Base-by-base conservation (phyloP, 208 protist genomes). In the Balamuthia mandrillaris region DNA sequence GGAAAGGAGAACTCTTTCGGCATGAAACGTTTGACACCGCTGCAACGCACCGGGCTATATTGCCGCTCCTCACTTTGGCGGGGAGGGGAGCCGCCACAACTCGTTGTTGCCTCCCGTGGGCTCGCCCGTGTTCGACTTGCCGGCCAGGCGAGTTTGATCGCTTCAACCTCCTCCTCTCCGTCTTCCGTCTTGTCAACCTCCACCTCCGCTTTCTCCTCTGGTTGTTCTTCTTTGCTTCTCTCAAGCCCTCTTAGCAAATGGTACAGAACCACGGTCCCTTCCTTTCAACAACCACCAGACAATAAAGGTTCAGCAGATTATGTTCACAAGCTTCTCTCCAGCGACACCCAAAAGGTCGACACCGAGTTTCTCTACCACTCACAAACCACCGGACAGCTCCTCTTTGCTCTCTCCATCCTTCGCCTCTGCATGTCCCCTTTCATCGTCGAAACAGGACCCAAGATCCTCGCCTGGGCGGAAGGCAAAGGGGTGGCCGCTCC, bases 381-480 rank as follows among this genome's bases (percentile, higher is more conserved):
- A 16, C 49, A 77, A 31, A 56, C 66, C 2, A 77, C 3, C 24
- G 5, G 21, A 2, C 54, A 39, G 10, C 66, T 77, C 16, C 44
- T 45, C 66, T 77, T 77, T 35, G 49, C 66, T 5, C 10, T 77
- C 27, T 39, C 66, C 66, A 77, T 77, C 44, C 44, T 77, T 29
- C 37, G 39, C 66, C 29, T 77, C 29, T 77, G 66, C 66, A 77
- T 39, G 66, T 77, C 14, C 14, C 3, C 42, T 75, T n/a, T 29
- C 14, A 27, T 49, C 41, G 27, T 75, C 29, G 14, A 14, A 14
- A 54, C 21, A 54, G 14, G 27, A n/a, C 2, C 27, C 27, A 27
- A 77, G 66, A 27, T 77, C 16, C 44, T 77, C 24, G 66, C 27
- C 10, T 24, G 21, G 66, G 44, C 54, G 44, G 39, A 24, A 27